Conservation (phyloP, 176 grass and related monocot species). For the Phoenix roebelenii region DNA sequence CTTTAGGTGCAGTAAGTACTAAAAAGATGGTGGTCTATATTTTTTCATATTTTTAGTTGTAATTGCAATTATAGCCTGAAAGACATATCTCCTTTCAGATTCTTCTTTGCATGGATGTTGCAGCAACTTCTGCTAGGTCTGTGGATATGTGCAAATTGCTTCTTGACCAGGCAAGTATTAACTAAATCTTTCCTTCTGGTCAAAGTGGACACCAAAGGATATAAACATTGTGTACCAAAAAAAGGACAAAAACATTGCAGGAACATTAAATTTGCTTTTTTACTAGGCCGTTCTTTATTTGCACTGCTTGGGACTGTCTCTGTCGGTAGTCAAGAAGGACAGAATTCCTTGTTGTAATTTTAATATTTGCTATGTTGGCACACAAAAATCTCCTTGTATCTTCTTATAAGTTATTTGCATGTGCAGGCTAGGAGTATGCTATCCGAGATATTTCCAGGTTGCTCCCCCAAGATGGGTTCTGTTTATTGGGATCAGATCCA, state of each 20-base stretch:
- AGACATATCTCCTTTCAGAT: conserved; percentile 44
- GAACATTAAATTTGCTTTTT: too few species aligned
- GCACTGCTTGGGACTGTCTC: too few species aligned
- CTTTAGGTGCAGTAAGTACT: conserved; percentile 57
- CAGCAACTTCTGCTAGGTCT: conserved; percentile 68
- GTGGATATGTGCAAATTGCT: conserved; percentile 73
- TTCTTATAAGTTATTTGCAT: background rate
- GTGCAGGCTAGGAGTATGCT: conserved; percentile 55
- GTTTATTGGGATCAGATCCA: conserved; percentile 95
- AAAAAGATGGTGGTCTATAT: background rate
- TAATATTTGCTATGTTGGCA: too few species aligned
- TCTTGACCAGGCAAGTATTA: conserved; percentile 52
- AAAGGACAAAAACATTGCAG: too few species aligned
- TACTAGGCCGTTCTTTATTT: too few species aligned
- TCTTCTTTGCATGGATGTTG: conserved; percentile 87
- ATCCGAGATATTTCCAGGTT: conserved; percentile 77
- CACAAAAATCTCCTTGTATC: too few species aligned
- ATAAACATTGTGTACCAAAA: too few species aligned
- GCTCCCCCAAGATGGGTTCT: conserved; percentile 51
- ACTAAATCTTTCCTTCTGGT: conserved; percentile 7
- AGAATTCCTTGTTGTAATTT: too few species aligned
- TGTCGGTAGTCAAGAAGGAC: too few species aligned
- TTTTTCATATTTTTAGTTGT: background rate
- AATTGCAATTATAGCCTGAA: conserved; percentile 21
- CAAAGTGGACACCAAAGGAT: background rate